These are phyloP conservation scores for Pseudocercospora macadamiae DNA, from an alignment of 2,329 filamentous ascomycete genomes.

Conservation along the genomic window DNA sequence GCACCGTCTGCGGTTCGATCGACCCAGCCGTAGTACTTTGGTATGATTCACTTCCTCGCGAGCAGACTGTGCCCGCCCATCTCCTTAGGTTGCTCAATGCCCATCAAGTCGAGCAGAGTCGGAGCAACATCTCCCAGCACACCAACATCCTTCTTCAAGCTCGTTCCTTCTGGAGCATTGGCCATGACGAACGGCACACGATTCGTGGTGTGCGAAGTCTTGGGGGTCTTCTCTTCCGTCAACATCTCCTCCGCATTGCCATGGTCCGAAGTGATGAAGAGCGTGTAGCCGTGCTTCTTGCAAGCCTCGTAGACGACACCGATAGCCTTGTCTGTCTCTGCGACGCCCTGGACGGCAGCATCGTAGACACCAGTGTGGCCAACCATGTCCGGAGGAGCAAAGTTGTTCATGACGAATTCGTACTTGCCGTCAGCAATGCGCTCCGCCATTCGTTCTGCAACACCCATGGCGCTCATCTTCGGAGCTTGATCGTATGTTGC, in stretches of 20 bases:
- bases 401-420: constrained; percentile 99
- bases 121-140: constrained; percentile 97
- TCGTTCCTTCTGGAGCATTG: constrained; percentile 89
- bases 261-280: constrained; percentile 96
- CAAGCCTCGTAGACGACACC: constrained; percentile 89
- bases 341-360: constrained; percentile 81
- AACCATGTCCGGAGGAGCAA: constrained; percentile 98
- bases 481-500: constrained; percentile 93
- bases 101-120: constrained; percentile 90
- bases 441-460: constrained; percentile 88
- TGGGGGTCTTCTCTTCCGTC: constrained; percentile 90
- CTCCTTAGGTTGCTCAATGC: constrained; percentile 82
- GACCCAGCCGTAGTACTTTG: not conserved
- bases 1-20: not conserved
- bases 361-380: constrained; percentile 98
- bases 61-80: constrained; percentile 90
- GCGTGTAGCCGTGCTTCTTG: constrained; percentile 88
- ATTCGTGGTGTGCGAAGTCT: constrained; percentile 97
- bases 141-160: constrained; percentile 77
- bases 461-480: constrained; percentile 90
- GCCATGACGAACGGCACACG: constrained; percentile 98
- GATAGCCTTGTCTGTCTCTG: constrained; percentile 91
- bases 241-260: constrained; percentile 99
- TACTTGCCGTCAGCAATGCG: constrained; percentile 82
- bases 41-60: constrained; percentile 59